Evolutionary conservation across 352 stramenopile species (phyloP).

Genomic region (Pythium coloratum): DNA sequence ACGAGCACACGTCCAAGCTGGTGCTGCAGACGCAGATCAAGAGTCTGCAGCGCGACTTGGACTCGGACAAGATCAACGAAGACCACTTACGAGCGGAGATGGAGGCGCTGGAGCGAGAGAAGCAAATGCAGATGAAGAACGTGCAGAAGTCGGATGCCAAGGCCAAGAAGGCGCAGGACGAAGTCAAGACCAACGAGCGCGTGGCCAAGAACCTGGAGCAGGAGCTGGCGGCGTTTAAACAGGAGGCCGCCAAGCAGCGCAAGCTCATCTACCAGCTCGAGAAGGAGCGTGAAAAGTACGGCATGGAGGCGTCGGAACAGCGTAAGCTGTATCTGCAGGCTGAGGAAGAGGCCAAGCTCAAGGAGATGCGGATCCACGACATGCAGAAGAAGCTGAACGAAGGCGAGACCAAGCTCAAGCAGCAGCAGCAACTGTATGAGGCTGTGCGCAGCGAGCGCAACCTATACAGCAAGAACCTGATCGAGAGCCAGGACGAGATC

Average conservation of each 20-base stretch:
- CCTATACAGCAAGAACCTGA: constrained; percentile 95
- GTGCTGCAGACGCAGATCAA: constrained; percentile 84
- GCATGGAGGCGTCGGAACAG: constrained; percentile 84
- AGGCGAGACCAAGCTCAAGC: constrained; percentile 93
- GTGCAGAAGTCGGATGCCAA: constrained; percentile 84
- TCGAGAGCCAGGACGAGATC: constrained; percentile 96
- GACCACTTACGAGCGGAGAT: constrained; percentile 75
- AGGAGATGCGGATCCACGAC: constrained; percentile 81
- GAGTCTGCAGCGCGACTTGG: constrained; percentile 78
- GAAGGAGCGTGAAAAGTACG: constrained; percentile 92
- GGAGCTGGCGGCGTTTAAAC: constrained; percentile 81
- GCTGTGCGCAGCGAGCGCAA: constrained; percentile 93
- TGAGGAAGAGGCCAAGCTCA: constrained; percentile 80
- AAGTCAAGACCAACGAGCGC: constrained; percentile 92
- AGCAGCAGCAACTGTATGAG: constrained; percentile 97
- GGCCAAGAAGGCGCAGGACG: constrained; percentile 83
- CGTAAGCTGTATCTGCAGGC: constrained; percentile 81
- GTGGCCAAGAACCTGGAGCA: constrained; percentile 87
- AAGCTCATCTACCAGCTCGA: constrained; percentile 92
- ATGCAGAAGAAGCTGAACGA: constrained; percentile 90
- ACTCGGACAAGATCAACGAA: constrained; percentile 78
- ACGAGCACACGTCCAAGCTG: constrained; percentile 85
- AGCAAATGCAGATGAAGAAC: constrained; percentile 82
- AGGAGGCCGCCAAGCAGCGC: constrained; percentile 84
- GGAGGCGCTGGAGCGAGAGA: constrained; percentile 86